Conservation (phyloP, 345 rosid species). For the Corchorus capsularis region DNA sequence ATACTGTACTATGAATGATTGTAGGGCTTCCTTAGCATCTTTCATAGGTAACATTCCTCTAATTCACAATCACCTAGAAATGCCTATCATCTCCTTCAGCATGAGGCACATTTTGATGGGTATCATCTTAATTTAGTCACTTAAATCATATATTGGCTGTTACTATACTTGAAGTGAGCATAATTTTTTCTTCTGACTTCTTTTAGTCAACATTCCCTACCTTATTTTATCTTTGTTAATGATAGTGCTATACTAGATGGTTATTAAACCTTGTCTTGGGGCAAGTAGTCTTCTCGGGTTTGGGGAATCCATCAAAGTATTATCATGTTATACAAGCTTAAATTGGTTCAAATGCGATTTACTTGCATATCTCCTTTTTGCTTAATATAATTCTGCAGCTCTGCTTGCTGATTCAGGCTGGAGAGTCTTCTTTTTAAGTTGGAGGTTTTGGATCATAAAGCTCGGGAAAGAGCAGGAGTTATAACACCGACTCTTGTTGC, state of each 20-base stretch:
- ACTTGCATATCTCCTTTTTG: neutral
- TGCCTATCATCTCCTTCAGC: neutral
- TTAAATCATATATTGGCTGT: neutral
- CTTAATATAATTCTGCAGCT: neutral
- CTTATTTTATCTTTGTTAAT: neutral
- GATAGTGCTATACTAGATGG: neutral
- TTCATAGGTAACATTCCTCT: neutral
- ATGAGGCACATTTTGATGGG: neutral
- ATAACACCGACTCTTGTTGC: constrained; percentile 81
- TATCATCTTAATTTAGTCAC: neutral
- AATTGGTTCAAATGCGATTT: constrained; percentile 1
- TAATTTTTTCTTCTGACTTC: neutral
- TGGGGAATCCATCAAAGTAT: neutral
- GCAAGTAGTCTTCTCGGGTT: neutral
- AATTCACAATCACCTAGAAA: neutral
- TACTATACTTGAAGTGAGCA: neutral
- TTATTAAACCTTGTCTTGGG: neutral
- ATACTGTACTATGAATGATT: neutral
- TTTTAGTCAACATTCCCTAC: neutral
- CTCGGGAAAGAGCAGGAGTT: constrained; percentile 95
- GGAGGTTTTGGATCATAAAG: constrained; percentile 97
- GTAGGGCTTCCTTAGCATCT: neutral
- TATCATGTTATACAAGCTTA: neutral
- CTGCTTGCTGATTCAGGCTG: constrained; percentile 48
- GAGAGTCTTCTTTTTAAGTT: constrained; percentile 81